phyloP scores from a whole-genome alignment of 116 monocot genomes.

The Posidonia oceanica region DNA sequence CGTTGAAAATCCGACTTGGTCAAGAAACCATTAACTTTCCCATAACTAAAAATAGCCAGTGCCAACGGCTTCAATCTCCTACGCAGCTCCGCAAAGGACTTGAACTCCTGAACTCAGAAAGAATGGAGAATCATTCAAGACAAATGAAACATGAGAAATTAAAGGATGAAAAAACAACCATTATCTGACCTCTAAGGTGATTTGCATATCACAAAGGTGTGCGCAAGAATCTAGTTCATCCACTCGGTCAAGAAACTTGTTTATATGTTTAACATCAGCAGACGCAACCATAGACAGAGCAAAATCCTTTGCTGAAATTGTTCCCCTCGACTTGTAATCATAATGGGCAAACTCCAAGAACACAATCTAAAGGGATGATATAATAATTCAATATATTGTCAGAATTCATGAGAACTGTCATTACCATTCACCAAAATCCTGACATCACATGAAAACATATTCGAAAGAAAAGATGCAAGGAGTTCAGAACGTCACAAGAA shows the following conservation, averaged over 20 bases:
- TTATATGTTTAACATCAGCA: constrained; percentile 67
- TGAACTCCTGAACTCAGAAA: constrained; percentile 67
- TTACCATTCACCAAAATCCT: background rate
- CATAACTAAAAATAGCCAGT: constrained; percentile 68
- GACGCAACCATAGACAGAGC: constrained; percentile 87
- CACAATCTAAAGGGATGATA: constrained; percentile 45
- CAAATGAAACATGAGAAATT: too few species aligned
- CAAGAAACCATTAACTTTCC: constrained; percentile 76
- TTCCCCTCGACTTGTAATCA: constrained; percentile 55
- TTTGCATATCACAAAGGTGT: constrained; percentile 41
- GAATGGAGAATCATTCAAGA: background rate
- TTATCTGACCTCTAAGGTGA: constrained; percentile 64
- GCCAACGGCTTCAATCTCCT: constrained; percentile 44
- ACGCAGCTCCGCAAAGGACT: constrained; percentile 70
- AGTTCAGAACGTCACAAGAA: too few species aligned
- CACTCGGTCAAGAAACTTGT: constrained; percentile 73
- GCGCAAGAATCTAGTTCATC: constrained; percentile 39
- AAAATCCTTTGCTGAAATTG: constrained; percentile 84
- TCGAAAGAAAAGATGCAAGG: too few species aligned
- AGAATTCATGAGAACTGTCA: background rate
- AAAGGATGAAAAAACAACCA: too few species aligned
- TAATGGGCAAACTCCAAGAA: constrained; percentile 88
- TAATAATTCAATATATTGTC: background rate
- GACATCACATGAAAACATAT: too few species aligned
- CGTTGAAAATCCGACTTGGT: constrained; percentile 76